phyloP scores from a whole-genome alignment of 306 rosid genomes.

The Medicago ruthenica region DNA sequence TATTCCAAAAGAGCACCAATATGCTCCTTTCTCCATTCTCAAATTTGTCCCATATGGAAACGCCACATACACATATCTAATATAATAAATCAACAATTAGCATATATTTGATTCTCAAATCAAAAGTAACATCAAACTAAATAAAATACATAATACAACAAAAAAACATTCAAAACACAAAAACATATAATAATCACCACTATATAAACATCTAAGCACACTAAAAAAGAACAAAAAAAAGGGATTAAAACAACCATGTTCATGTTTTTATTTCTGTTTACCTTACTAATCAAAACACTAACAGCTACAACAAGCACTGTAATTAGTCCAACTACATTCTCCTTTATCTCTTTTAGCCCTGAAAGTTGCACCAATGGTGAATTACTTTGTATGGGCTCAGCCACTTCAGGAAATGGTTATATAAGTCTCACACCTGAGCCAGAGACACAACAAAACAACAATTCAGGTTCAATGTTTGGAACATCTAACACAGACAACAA shows the following conservation, averaged over 20 bases:
- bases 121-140: not conserved
- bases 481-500: conserved; percentile 27
- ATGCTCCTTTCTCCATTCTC: conserved; percentile 24
- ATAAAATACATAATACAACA: conserved; percentile 38
- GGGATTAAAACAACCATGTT: conserved; percentile 40
- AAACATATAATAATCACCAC: conserved; percentile 16
- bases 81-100: conserved; percentile 38
- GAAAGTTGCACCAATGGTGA: conserved; percentile 57
- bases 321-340: conserved; percentile 42
- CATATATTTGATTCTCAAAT: conserved; percentile 35
- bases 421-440: conserved; percentile 62
- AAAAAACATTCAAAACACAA: conserved; percentile 39
- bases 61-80: not conserved
- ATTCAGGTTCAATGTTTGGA: conserved; percentile 14
- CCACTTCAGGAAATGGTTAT: conserved; percentile 48
- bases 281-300: conserved; percentile 41
- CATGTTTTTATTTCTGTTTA: conserved; percentile 34
- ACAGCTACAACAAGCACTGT: conserved; percentile 33
- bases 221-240: not conserved
- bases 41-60: conserved; percentile 4
- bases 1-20: conserved; percentile 4
- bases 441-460: conserved; percentile 42
- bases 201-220: conserved; percentile 24
- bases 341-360: conserved; percentile 54
- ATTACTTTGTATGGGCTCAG: conserved; percentile 65